Conservation (phyloP, 441 rosid species). For the Macaranga tanarius region DNA sequence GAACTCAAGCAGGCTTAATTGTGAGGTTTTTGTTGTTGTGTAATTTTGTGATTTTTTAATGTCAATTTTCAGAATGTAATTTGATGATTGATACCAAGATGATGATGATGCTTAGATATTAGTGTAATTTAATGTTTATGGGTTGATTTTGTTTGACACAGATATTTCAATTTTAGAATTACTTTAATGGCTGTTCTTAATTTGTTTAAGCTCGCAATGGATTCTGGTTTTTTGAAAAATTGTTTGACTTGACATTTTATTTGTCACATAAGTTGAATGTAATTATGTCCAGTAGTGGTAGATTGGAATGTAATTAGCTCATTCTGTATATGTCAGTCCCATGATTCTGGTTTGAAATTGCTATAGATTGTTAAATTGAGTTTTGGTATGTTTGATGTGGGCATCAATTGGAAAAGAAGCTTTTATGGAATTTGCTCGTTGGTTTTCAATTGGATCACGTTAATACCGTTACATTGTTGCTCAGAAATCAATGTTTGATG, state of each 20-base stretch:
- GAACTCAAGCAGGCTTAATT: conserved; percentile 28
- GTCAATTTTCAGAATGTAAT: neutral
- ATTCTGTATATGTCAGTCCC: neutral
- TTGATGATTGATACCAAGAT: conserved; percentile 12
- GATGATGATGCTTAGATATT: conserved; percentile 11
- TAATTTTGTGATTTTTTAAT: conserved; percentile 6
- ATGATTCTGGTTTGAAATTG: neutral
- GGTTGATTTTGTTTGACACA: conserved; percentile 9
- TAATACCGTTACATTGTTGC: neutral
- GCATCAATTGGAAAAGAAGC: no score
- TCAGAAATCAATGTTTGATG: neutral
- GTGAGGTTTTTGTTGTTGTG: conserved; percentile 10
- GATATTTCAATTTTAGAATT: neutral
- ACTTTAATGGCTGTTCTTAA: neutral
- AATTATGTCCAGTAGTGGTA: neutral
- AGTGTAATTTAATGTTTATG: conserved; percentile 12
- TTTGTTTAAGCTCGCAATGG: neutral
- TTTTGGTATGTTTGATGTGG: neutral
- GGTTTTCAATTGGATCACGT: neutral
- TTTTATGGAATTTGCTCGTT: neutral
- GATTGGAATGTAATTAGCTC: neutral
- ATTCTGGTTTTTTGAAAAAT: neutral
- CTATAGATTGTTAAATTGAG: neutral
- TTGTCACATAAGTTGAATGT: neutral
- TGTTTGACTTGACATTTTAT: no score